Evolutionary conservation across 2,329 filamentous ascomycete genomes (phyloP).

Genomic region (Hymenoscyphus scutula): DNA sequence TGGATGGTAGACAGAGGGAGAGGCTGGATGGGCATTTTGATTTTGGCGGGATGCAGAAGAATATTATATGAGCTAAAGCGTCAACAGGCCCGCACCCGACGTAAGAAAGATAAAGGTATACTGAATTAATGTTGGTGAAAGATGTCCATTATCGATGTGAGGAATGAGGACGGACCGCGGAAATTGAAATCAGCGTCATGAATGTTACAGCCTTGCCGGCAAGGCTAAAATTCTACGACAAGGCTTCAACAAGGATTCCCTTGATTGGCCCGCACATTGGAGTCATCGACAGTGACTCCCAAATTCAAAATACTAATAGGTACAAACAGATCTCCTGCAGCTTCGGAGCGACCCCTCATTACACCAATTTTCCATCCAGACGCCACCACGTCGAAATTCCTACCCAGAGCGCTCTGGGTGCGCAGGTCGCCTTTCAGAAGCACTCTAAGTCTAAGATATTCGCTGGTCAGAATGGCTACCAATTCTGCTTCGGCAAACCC

Average conservation of each 20-base stretch:
- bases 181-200: background rate
- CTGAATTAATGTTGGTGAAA: background rate
- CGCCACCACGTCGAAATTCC: conserved; percentile 46
- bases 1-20: conserved; percentile 50
- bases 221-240: background rate
- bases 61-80: background rate
- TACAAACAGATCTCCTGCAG: background rate
- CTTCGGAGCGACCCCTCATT: conserved; percentile 7
- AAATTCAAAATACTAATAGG: conserved; percentile 1
- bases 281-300: conserved; percentile 1
- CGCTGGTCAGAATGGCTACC: conserved; percentile 56
- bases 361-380: conserved; percentile 22
- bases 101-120: background rate
- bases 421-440: conserved; percentile 51
- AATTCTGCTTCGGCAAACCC: conserved; percentile 48
- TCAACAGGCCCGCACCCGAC: background rate
- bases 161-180: conserved; percentile 18
- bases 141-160: background rate
- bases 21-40: conserved; percentile 41
- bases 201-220: background rate
- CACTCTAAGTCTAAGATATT: conserved; percentile 38
- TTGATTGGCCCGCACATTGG: conserved; percentile 3
- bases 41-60: background rate
- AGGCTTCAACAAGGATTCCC: background rate
- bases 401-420: conserved; percentile 56